Percentiles rank a stretch among this genome's conserved stretches.
Conservation (phyloP, 768 basidiomycete genomes). For the Suillus lakei region DNA sequence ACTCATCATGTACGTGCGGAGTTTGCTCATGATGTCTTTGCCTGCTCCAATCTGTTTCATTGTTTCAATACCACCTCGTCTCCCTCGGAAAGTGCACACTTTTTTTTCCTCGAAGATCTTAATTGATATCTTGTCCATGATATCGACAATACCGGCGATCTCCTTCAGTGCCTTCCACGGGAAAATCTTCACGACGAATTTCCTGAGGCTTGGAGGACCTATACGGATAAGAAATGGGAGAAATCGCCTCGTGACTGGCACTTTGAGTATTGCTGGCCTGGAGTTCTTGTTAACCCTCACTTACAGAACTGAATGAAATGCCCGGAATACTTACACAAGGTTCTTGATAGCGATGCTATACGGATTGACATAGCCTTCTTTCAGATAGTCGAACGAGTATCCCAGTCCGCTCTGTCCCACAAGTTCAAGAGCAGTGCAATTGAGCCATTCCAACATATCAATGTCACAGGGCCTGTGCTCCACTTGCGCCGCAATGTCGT, state of each 20-base stretch:
- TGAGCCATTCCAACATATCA: slow-evolving; percentile 54
- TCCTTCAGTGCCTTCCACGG: slow-evolving; percentile 45
- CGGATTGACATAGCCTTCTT: slow-evolving; percentile 35
- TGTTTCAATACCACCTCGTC: slow-evolving; percentile 29
- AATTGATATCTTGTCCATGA: slow-evolving; percentile 48
- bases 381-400: slow-evolving; percentile 45
- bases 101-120: slow-evolving; percentile 46
- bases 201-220: slow-evolving; percentile 46
- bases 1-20: slow-evolving; percentile 42
- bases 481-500: slow-evolving; percentile 7
- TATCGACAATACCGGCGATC: slow-evolving; percentile 51
- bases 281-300: background rate
- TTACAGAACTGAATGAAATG: background rate
- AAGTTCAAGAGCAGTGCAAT: slow-evolving; percentile 47
- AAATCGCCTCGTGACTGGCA: slow-evolving; percentile 51
- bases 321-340: background rate
- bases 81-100: slow-evolving; percentile 29
- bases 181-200: slow-evolving; percentile 46
- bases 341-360: slow-evolving; percentile 31
- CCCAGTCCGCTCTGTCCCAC: slow-evolving; percentile 50
- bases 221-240: slow-evolving; percentile 48
- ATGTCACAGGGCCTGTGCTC: slow-evolving; percentile 28
- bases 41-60: slow-evolving; percentile 33
- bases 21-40: slow-evolving; percentile 56
- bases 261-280: slow-evolving; percentile 50